Evolutionary conservation across 306 rosid genomes (phyloP).

Genomic region (Begonia loranthoides): DNA sequence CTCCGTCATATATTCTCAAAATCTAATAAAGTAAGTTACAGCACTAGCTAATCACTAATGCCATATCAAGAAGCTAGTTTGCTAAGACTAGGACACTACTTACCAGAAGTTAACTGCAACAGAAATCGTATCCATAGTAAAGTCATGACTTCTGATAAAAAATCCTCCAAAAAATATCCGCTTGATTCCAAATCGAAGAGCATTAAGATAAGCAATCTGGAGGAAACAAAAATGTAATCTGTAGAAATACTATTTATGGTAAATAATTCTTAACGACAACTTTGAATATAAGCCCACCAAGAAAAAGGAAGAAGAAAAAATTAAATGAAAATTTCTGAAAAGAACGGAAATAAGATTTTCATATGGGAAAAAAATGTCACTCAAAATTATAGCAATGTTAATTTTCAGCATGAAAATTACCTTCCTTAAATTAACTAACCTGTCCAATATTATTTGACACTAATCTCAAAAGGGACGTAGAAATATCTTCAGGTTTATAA

Average conservation of each 20-base stretch:
- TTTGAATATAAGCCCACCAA: no score
- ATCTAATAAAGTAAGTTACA: no score
- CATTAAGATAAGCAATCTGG: slow-evolving; percentile 87
- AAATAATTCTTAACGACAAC: no score
- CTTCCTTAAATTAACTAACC: slow-evolving; percentile 28
- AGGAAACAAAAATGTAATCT: slow-evolving; percentile 1
- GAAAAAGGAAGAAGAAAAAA: background rate
- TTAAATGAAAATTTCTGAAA: background rate
- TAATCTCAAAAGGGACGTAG: slow-evolving; percentile 91
- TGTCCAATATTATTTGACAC: slow-evolving; percentile 95
- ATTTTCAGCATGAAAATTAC: background rate
- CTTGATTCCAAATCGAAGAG: slow-evolving; percentile 86
- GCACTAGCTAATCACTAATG: no score
- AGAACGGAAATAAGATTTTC: no score
- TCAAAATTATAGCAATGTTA: no score
- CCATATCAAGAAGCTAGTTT: no score
- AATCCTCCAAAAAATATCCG: slow-evolving; percentile 91
- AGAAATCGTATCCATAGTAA: slow-evolving; percentile 88
- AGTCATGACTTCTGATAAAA: slow-evolving; percentile 74
- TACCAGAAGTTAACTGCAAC: slow-evolving; percentile 95
- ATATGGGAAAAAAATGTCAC: no score
- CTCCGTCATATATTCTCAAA: no score
- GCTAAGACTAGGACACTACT: background rate
- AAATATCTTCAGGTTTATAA: slow-evolving; percentile 73
- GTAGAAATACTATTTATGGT: no score